These are phyloP conservation scores for Thalassiosira livingstoniorum DNA, from an alignment of 352 stramenopile genomes.

Conservation along the genomic window DNA sequence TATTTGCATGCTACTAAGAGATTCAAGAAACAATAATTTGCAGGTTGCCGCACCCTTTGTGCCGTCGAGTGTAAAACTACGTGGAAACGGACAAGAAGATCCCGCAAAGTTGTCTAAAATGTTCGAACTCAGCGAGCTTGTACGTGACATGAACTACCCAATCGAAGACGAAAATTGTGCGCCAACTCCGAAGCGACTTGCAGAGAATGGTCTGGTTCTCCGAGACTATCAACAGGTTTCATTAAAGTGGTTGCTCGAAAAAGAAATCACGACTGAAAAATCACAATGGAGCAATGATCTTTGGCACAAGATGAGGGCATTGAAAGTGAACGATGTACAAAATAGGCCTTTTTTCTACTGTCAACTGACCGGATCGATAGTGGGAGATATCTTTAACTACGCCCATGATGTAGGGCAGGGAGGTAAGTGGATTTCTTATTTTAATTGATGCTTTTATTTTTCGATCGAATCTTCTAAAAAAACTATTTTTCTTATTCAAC, in stretches of 20 bases:
- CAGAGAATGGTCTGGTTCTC: slow-evolving; percentile 36
- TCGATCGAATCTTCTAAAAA: no score
- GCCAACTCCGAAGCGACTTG: slow-evolving; percentile 30
- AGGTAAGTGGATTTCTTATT: no score
- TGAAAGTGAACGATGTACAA: background rate
- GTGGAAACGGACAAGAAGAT: slow-evolving; percentile 16
- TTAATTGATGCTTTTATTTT: no score
- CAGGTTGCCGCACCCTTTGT: slow-evolving; percentile 12
- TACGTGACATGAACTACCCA: slow-evolving; percentile 35
- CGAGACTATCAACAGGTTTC: slow-evolving; percentile 45
- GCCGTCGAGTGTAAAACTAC: slow-evolving; percentile 29
- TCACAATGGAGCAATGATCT: slow-evolving; percentile 33
- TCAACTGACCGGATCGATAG: slow-evolving; percentile 36
- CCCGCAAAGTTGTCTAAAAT: slow-evolving; percentile 22
- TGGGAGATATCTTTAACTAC: slow-evolving; percentile 38
- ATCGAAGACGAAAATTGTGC: slow-evolving; percentile 27
- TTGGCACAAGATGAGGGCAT: slow-evolving; percentile 35
- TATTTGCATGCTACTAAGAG: slow-evolving; percentile 36
- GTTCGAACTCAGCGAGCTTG: slow-evolving; percentile 40
- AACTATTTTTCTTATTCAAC: no score
- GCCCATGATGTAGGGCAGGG: slow-evolving; percentile 19
- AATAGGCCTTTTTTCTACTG: slow-evolving; percentile 44
- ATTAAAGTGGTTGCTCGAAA: slow-evolving; percentile 45
- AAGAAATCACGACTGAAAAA: slow-evolving; percentile 30
- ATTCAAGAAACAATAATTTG: slow-evolving; percentile 28